These are phyloP conservation scores for Artemisia annua DNA, from an alignment of 129 eudicot genomes.

Conservation along the genomic window DNA sequence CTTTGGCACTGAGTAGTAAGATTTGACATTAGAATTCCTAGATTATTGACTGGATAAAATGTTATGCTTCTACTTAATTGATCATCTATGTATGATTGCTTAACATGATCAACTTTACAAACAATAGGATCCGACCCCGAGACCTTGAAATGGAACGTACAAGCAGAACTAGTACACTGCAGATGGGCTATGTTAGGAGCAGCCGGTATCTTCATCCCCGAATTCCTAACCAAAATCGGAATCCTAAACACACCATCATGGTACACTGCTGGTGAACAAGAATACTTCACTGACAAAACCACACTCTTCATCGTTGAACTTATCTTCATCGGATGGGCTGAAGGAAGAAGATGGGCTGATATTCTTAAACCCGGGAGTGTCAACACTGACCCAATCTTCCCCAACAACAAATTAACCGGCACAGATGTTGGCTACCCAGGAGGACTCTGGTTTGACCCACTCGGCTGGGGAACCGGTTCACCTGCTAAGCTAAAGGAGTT, in stretches of 20 bases:
- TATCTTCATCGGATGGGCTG: conserved; percentile 96
- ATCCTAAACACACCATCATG: conserved; percentile 98
- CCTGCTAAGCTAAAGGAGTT: conserved; percentile 83
- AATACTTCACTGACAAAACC: conserved; percentile 97
- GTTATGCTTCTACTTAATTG: too few relatives aligned
- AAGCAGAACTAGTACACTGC: conserved; percentile 94
- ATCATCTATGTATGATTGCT: background rate
- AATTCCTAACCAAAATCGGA: conserved; percentile 90
- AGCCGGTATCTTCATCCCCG: conserved; percentile 99
- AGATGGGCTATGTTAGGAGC: conserved; percentile 99
- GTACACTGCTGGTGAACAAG: conserved; percentile 99
- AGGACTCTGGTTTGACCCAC: conserved; percentile 99
- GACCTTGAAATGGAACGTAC: conserved; percentile 83
- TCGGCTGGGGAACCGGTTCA: conserved; percentile 87
- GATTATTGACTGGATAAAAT: too few relatives aligned
- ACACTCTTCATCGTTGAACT: conserved; percentile 82
- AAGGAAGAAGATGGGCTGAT: conserved; percentile 99
- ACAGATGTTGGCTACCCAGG: conserved; percentile 99
- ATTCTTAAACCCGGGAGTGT: conserved; percentile 92
- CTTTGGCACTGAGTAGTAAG: background rate
- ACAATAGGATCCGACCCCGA: conserved; percentile 93
- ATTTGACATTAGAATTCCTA: too few relatives aligned
- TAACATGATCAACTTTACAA: conserved; percentile 1
- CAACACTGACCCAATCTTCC: conserved; percentile 99
- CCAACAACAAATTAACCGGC: conserved; percentile 98